Evolutionary conservation across 305 asterid species (phyloP), one percentile per base, ranked within the genome.

Genomic region (Fraxinus baroniana): DNA sequence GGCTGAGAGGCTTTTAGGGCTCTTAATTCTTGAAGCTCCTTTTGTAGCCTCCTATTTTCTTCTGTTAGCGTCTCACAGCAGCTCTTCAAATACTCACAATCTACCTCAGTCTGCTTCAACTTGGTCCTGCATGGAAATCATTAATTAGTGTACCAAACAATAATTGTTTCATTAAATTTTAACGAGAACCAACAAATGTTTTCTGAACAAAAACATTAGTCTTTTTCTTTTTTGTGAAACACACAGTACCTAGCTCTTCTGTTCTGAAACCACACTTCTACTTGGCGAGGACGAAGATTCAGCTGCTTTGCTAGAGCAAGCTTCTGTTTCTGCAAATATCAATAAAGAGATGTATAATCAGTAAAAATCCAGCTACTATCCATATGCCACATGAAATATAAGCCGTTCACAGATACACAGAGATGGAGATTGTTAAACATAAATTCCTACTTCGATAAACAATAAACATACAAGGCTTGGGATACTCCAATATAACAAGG

Each of bases 261-360:
- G 84, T 95, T 94, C 78, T 95, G 98, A 89, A 93, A 95, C 98
- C 98, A 95, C 4, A 95, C 98, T 90, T 95, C 98, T 5, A 95
- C 95, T 86, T 95, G 98, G 8, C 97, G 92, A 46, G 98, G 98
- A 8, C 98, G 97, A 66, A 95, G 98, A 87, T 90, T 91, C 86
- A 95, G 79, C 82, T 95, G 97, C 74, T 95, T 95, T 20, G 98
- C 98, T 33, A 95, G 89, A 10, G 88, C 94, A 4, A 87, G 85
- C 88, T 95, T 95, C 82, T 94, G 97, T 83, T 93, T 95, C 98
- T 89, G 86, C 86, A 83, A 78, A 22, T 37, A 44, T 28, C 66
- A 17, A 33, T 32, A 44, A 66, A 72, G 44, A 33, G 4, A 49
- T n/a, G 7, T 26, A 18, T 30, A 39, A 18, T 60, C 22, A 72